phyloP scores from a whole-genome alignment of 106 monocot genomes.

The Phalaenopsis aphrodite region DNA sequence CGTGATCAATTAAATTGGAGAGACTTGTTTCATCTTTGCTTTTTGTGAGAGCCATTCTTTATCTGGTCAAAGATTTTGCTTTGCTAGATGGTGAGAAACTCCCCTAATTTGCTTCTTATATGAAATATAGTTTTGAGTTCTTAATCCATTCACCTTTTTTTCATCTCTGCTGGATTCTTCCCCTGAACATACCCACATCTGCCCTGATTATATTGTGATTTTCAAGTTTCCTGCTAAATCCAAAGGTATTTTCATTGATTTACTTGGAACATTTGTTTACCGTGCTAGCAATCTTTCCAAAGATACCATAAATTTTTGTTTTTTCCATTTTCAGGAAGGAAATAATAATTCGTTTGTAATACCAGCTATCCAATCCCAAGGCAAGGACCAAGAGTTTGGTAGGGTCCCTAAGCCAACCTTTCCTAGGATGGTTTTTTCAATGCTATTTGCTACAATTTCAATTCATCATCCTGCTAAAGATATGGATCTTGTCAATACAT shows the following conservation, averaged over 20 bases:
- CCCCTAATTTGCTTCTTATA: too few species aligned
- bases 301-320: background rate
- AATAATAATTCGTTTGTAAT: constrained; percentile 9
- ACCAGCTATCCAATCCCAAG: constrained; percentile 13
- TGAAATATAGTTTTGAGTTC: too few species aligned
- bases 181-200: constrained; percentile 36
- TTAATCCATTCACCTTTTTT: too few species aligned
- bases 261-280: background rate
- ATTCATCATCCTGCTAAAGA: constrained; percentile 67
- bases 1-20: too few species aligned
- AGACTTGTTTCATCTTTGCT: too few species aligned
- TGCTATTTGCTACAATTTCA: constrained; percentile 90
- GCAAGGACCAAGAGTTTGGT: constrained; percentile 14
- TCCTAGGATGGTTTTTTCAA: constrained; percentile 96
- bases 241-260: constrained; percentile 36
- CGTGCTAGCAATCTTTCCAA: background rate
- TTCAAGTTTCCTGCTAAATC: constrained; percentile 44
- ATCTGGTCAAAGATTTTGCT: too few species aligned
- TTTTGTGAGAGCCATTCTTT: too few species aligned
- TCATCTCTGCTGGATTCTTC: too few species aligned
- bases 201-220: constrained; percentile 55
- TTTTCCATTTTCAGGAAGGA: constrained; percentile 12
- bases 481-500: constrained; percentile 63
- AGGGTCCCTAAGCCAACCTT: constrained; percentile 43
- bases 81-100: too few species aligned